phyloP scores from a whole-genome alignment of 1,284 basidiomycete genomes.

The Dichomitus squalens region DNA sequence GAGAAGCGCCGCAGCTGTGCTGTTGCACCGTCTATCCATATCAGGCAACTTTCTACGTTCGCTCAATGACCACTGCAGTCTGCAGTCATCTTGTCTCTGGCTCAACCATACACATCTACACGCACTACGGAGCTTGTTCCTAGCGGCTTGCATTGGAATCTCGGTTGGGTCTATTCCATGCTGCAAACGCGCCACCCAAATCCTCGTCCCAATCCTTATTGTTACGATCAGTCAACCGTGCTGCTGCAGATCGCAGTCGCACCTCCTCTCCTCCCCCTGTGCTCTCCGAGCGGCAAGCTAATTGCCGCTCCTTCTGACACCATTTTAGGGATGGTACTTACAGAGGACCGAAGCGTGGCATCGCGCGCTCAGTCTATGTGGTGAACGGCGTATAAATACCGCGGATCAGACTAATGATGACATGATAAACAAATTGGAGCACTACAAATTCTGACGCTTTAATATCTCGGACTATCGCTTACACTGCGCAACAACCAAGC shows the following conservation, averaged over 20 bases:
- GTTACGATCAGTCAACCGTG: too few relatives aligned
- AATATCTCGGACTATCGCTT: neutral
- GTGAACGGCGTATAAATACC: neutral
- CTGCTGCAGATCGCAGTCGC: too few relatives aligned
- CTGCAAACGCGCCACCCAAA: too few relatives aligned
- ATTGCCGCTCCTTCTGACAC: neutral
- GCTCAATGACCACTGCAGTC: neutral
- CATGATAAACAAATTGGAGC: neutral
- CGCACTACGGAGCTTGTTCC: too few relatives aligned
- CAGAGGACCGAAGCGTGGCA: neutral
- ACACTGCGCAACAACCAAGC: too few relatives aligned
- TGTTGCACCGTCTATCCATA: neutral
- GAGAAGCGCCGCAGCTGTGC: neutral
- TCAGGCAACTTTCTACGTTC: constrained; percentile 11
- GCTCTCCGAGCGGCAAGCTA: neutral
- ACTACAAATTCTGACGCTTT: neutral
- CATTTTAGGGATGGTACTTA: neutral
- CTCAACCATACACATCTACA: too few relatives aligned
- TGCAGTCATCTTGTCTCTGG: too few relatives aligned
- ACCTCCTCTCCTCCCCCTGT: neutral
- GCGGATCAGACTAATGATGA: neutral
- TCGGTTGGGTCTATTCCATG: too few relatives aligned
- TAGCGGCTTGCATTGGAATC: too few relatives aligned
- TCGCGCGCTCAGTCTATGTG: neutral
- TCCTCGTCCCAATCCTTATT: too few relatives aligned